phyloP scores from a whole-genome alignment of 2,329 filamentous ascomycete genomes.

The Aspergillus fructus region DNA sequence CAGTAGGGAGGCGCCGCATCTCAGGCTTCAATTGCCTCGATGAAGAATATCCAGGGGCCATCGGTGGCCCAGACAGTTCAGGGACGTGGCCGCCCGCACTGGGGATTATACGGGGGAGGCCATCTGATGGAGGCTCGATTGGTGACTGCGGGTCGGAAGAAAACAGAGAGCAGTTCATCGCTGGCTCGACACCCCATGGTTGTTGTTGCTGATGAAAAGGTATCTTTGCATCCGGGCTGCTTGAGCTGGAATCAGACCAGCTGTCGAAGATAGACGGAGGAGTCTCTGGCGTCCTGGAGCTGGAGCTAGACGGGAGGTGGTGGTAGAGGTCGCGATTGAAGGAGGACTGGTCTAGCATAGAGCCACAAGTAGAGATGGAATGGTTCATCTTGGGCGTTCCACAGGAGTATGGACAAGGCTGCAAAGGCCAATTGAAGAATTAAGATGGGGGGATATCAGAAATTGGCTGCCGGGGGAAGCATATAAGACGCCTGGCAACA shows the following conservation, averaged over 20 bases:
- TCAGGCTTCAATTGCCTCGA: constrained; percentile 16
- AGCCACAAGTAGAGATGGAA: constrained; percentile 19
- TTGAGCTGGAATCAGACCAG: constrained; percentile 26
- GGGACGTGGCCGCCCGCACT: constrained; percentile 5
- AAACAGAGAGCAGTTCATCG: constrained; percentile 14
- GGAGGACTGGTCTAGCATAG: constrained; percentile 21
- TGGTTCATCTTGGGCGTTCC: constrained; percentile 23
- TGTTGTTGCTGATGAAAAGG: constrained; percentile 19
- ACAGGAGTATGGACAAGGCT: constrained; percentile 2
- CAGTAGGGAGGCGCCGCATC: constrained; percentile 9
- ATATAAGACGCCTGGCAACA: constrained; percentile 6
- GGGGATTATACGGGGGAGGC: constrained; percentile 13
- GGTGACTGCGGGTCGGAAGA: constrained; percentile 10
- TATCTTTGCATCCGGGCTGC: constrained; percentile 18
- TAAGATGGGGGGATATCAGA: background rate
- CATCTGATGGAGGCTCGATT: constrained; percentile 7
- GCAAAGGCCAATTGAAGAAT: background rate
- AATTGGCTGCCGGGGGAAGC: background rate
- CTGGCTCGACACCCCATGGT: constrained; percentile 13
- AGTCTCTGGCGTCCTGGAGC: constrained; percentile 19
- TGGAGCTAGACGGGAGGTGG: constrained; percentile 3
- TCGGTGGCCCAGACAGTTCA: constrained; percentile 14
- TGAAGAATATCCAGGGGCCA: constrained; percentile 13
- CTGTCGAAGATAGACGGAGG: constrained; percentile 14
- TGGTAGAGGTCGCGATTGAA: constrained; percentile 24